A percentile compares a stretch with the other conserved stretches of the same genome.
phyloP scores from a whole-genome alignment of 2,329 filamentous ascomycete genomes.

The Leptodontidium sp. region DNA sequence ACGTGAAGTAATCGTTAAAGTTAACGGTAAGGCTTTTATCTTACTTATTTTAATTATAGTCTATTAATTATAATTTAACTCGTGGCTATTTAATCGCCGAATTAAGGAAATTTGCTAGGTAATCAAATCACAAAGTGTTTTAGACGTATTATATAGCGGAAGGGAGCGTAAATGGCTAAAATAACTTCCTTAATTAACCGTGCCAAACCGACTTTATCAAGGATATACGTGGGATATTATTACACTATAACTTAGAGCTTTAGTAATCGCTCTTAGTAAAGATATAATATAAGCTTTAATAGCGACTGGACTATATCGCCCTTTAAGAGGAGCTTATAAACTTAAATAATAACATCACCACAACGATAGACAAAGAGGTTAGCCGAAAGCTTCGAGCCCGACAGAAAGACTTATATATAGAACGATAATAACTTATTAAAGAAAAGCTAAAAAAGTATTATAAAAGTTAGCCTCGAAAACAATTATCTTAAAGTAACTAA shows the following conservation, averaged over 20 bases:
- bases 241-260: constrained; percentile 19
- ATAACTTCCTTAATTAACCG: constrained; percentile 23
- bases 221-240: constrained; percentile 9
- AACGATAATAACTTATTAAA: constrained; percentile 18
- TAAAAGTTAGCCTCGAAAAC: constrained; percentile 21
- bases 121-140: constrained; percentile 20
- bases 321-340: constrained; percentile 14
- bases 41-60: constrained; percentile 4
- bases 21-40: constrained; percentile 22
- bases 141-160: constrained; percentile 21
- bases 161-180: constrained; percentile 20
- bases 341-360: constrained; percentile 16
- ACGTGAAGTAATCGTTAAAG: constrained; percentile 28
- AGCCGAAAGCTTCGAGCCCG: constrained; percentile 19
- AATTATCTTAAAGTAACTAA: constrained; percentile 15
- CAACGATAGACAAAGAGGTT: constrained; percentile 15
- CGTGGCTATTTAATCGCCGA: constrained; percentile 22
- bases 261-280: constrained; percentile 24
- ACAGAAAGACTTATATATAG: constrained; percentile 19
- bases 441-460: constrained; percentile 23
- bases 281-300: constrained; percentile 23
- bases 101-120: constrained; percentile 23
- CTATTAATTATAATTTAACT: neutral
- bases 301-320: neutral
- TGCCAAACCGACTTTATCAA: constrained; percentile 13